Conservation (phyloP, 2,329 filamentous ascomycete genomes). For the Botrytis hyacinthi region DNA sequence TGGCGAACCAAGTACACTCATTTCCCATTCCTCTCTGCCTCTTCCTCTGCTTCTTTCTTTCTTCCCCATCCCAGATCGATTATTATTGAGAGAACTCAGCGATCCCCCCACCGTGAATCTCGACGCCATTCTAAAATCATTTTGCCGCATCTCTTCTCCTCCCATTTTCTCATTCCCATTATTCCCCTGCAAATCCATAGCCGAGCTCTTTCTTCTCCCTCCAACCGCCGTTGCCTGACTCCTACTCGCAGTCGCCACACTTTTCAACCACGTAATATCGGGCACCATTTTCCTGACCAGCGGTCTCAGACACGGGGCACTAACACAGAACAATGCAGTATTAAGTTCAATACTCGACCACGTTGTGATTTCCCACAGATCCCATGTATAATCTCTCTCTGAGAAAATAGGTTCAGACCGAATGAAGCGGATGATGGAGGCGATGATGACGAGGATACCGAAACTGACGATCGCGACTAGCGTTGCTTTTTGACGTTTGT, state of each 20-base stretch:
- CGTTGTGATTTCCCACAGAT: slow-evolving; percentile 14
- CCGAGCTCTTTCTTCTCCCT: background rate
- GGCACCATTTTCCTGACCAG: background rate
- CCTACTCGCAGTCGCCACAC: background rate
- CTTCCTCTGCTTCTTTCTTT: background rate
- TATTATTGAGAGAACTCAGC: background rate
- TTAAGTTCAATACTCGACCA: slow-evolving; percentile 5
- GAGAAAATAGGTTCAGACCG: background rate
- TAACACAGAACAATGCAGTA: slow-evolving; percentile 5
- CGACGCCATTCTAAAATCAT: background rate
- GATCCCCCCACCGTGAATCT: background rate
- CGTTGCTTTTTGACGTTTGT: background rate
- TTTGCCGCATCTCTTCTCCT: background rate
- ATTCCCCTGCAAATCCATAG: background rate
- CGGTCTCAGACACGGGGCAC: background rate
- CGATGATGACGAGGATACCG: background rate
- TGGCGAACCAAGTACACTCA: background rate
- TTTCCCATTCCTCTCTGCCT: background rate
- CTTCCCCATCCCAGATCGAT: background rate
- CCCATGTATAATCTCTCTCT: background rate
- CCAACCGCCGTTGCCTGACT: background rate
- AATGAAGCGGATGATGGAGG: background rate
- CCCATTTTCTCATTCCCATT: background rate
- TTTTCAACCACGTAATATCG: background rate
- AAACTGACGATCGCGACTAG: background rate